These are phyloP conservation scores for Hygrophila difformis DNA, from an alignment of 257 asterid species.

Conservation along the genomic window DNA sequence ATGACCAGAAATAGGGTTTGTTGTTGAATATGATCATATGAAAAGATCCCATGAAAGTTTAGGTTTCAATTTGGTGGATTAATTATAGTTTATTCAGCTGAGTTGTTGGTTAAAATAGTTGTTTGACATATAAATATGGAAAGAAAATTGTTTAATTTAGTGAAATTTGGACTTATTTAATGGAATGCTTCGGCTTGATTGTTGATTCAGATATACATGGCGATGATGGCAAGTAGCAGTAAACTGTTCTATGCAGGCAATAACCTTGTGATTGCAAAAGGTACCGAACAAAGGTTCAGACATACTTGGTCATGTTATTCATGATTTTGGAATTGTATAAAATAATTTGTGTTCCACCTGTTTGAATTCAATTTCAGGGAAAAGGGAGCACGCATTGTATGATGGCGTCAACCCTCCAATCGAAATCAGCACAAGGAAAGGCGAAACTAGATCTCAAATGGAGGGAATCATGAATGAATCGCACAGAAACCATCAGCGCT, in stretches of 20 bases:
- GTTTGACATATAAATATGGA: too few species aligned
- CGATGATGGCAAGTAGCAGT: slow-evolving; percentile 28
- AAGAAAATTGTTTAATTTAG: too few species aligned
- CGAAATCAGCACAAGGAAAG: slow-evolving; percentile 15
- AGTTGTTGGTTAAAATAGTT: too few species aligned
- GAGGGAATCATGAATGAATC: slow-evolving; percentile 11
- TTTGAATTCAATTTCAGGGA: slow-evolving; percentile 23
- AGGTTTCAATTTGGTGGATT: too few species aligned
- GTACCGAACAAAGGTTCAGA: slow-evolving; percentile 4
- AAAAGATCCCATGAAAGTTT: too few species aligned
- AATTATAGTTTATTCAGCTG: too few species aligned
- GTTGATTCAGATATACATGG: slow-evolving; percentile 29
- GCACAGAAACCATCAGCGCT: slow-evolving; percentile 9
- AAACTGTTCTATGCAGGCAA: slow-evolving; percentile 19
- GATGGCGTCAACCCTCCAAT: slow-evolving; percentile 14
- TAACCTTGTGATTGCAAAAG: slow-evolving; percentile 20
- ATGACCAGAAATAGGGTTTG: too few species aligned
- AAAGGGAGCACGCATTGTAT: slow-evolving; percentile 18
- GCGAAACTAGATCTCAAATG: slow-evolving; percentile 12
- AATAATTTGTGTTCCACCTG: too few species aligned
- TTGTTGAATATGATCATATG: too few species aligned
- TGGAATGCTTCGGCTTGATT: too few species aligned
- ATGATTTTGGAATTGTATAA: too few species aligned
- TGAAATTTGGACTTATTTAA: too few species aligned
- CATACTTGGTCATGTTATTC: neutral